These are phyloP conservation scores for Solanum ossicruentum DNA, from an alignment of 257 asterid genomes.

Conservation along the genomic window DNA sequence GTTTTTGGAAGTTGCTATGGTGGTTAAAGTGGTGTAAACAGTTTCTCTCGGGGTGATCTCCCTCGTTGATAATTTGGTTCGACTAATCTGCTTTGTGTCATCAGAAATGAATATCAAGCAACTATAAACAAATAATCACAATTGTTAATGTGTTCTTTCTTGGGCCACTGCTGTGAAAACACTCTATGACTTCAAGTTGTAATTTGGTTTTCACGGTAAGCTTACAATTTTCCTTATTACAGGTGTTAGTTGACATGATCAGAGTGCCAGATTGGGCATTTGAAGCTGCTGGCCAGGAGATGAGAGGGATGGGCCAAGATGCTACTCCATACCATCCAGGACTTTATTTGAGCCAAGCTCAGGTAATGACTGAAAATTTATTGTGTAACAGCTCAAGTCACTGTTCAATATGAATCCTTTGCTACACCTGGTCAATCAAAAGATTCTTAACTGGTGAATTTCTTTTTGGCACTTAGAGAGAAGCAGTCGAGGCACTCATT, in stretches of 20 bases:
- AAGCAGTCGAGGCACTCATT: conserved; percentile 92
- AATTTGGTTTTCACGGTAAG: background rate
- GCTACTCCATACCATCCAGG: conserved; percentile 62
- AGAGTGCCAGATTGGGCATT: conserved; percentile 74
- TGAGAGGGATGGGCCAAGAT: conserved; percentile 76
- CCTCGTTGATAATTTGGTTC: background rate
- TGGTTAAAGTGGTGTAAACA: background rate
- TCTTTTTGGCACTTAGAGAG: conserved; percentile 46
- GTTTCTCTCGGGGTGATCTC: background rate
- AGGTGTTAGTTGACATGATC: conserved; percentile 66
- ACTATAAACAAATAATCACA: background rate
- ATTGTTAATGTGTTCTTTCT: background rate
- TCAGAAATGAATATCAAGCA: background rate
- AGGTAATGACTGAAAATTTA: conserved; percentile 23
- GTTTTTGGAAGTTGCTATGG: background rate
- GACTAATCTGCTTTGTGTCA: background rate
- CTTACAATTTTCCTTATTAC: conserved; percentile 2
- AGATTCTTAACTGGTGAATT: background rate
- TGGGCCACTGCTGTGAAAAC: background rate
- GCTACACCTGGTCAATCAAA: background rate
- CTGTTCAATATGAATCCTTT: background rate
- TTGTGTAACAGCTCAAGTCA: background rate
- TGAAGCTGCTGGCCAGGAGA: conserved; percentile 76
- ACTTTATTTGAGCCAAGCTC: conserved; percentile 59
- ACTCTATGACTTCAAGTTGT: background rate